These are phyloP conservation scores for Trichosanthes truncata DNA, from an alignment of 306 rosid species.

Conservation along the genomic window DNA sequence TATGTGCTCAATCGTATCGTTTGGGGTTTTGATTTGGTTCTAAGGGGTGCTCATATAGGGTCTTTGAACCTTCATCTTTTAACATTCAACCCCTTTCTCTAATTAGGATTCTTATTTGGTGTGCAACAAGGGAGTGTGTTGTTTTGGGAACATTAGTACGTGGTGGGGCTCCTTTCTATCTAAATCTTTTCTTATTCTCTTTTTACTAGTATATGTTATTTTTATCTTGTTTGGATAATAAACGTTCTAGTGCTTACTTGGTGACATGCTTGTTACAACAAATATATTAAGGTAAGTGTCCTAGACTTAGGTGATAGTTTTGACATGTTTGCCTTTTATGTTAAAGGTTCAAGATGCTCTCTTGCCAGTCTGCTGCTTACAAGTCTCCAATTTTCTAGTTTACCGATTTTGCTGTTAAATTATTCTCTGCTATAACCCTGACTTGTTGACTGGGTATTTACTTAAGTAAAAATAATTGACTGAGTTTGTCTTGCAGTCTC, in stretches of 20 bases:
- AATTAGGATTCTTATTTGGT: neutral
- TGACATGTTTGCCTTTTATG: neutral
- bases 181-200: neutral
- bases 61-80: neutral
- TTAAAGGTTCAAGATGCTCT: neutral
- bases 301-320: neutral
- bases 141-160: too few relatives aligned
- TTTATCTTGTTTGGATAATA: too few relatives aligned
- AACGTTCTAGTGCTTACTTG: neutral
- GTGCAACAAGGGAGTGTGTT: neutral
- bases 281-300: neutral
- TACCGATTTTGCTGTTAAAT: neutral
- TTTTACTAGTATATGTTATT: neutral
- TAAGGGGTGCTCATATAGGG: neutral
- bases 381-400: neutral
- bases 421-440: conserved; percentile 6
- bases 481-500: conserved; percentile 46
- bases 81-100: neutral
- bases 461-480: neutral
- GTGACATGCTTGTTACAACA: neutral
- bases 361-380: neutral
- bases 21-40: neutral
- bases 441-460: neutral
- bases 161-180: neutral
- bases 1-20: neutral